Percentiles rank a stretch among this genome's conserved stretches.
phyloP scores from a whole-genome alignment of 2,329 filamentous ascomycete genomes.

The Byssoonygena ceratinophila region DNA sequence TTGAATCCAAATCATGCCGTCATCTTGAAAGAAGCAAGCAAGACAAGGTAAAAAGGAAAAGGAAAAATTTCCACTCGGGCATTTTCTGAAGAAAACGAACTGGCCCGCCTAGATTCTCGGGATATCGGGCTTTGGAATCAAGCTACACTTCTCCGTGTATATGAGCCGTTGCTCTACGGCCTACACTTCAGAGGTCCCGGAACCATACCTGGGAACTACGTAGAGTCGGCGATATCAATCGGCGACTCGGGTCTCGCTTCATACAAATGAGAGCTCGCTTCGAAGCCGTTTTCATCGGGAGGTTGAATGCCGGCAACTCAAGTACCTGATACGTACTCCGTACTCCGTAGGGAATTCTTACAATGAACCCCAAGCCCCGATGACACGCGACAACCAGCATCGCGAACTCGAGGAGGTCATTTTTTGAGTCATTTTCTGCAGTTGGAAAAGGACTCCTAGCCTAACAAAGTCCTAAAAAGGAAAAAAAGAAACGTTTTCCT shows the following conservation, averaged over 20 bases:
- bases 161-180: too few relatives aligned
- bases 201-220: too few relatives aligned
- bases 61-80: not conserved
- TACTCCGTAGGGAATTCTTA: too few relatives aligned
- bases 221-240: not conserved
- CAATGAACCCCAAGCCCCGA: too few relatives aligned
- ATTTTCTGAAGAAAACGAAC: not conserved
- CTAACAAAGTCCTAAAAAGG: not conserved
- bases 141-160: too few relatives aligned
- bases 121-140: not conserved
- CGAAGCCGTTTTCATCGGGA: too few relatives aligned
- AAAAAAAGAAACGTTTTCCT: not conserved
- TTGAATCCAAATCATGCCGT: too few relatives aligned
- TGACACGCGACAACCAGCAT: not conserved
- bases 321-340: too few relatives aligned
- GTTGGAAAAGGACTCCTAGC: not conserved
- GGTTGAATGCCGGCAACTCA: too few relatives aligned
- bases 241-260: not conserved
- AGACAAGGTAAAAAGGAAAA: not conserved
- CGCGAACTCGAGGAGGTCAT: not conserved
- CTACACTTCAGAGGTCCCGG: too few relatives aligned
- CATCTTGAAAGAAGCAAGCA: not conserved
- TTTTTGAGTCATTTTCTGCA: not conserved
- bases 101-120: not conserved
- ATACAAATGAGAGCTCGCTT: too few relatives aligned